A percentile compares a stretch with the other conserved stretches of the same genome.
Evolutionary conservation across 768 basidiomycete genomes (phyloP).

Genomic region (Boletus pseudopeckii): DNA sequence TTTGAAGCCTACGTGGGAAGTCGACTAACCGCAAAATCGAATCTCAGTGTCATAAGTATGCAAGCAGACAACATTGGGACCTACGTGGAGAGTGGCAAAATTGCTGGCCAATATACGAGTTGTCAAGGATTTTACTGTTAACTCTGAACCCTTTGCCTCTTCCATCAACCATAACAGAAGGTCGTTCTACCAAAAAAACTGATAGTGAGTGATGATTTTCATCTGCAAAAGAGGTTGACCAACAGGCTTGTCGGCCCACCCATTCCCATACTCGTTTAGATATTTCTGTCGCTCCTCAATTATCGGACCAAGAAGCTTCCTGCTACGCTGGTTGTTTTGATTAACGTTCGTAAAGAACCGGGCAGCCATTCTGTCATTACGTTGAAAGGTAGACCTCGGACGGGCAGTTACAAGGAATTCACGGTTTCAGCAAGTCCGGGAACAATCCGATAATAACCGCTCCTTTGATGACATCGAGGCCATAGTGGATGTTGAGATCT

Average conservation of each 20-base stretch:
- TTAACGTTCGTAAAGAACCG: slow-evolving; percentile 8
- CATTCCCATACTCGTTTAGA: slow-evolving; percentile 19
- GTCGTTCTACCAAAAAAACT: slow-evolving; percentile 22
- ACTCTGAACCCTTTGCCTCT: slow-evolving; percentile 13
- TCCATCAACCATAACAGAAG: slow-evolving; percentile 33
- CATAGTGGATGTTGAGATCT: slow-evolving; percentile 27
- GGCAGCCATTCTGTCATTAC: not conserved
- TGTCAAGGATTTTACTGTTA: slow-evolving; percentile 19
- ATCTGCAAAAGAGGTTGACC: not conserved
- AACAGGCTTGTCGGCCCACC: slow-evolving; percentile 33
- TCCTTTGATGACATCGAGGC: slow-evolving; percentile 25
- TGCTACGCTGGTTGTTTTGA: not conserved
- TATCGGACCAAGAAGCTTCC: slow-evolving; percentile 25
- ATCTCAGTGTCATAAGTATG: not conserved
- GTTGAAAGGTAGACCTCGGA: not conserved
- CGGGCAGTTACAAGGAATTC: not conserved
- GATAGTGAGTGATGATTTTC: not conserved
- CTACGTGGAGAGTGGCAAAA: not conserved
- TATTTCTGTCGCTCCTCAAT: slow-evolving; percentile 26
- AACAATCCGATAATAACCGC: slow-evolving; percentile 23
- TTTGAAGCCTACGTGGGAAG: no score
- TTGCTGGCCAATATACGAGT: not conserved
- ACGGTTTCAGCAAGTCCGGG: slow-evolving; percentile 18
- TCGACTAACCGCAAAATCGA: no score
- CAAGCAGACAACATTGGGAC: not conserved